A percentile compares a stretch with the other conserved stretches of the same genome.
These are phyloP conservation scores for Fusarium sp. DNA, from an alignment of 2,329 filamentous ascomycete genomes.

Conservation along the genomic window DNA sequence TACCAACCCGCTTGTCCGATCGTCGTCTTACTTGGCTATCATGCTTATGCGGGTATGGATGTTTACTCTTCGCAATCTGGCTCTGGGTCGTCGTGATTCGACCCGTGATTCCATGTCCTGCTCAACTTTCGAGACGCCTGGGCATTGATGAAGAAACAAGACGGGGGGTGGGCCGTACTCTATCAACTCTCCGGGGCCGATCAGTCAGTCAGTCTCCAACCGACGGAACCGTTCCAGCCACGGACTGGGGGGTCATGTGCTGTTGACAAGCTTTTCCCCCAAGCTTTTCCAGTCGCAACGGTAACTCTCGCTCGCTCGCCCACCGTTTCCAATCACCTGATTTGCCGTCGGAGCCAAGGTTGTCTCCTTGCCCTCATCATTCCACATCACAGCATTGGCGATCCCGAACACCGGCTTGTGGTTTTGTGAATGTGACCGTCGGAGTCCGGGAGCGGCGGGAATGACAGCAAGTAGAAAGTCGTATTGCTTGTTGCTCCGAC, in stretches of 20 bases:
- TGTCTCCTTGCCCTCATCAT: conserved; percentile 15
- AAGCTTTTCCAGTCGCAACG: conserved; percentile 20
- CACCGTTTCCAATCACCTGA: conserved; percentile 37
- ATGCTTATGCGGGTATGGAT: neutral
- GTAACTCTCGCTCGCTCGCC: conserved; percentile 20
- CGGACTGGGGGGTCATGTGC: conserved; percentile 31
- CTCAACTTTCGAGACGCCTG: conserved; percentile 5
- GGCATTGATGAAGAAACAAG: neutral
- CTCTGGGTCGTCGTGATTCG: conserved; percentile 33
- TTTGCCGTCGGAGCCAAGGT: conserved; percentile 12
- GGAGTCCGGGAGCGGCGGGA: neutral
- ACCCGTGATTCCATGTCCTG: conserved; percentile 31
- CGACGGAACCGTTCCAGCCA: conserved; percentile 17
- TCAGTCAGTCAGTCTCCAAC: neutral
- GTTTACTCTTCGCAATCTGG: conserved; percentile 26
- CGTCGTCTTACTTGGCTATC: neutral
- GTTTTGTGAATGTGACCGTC: neutral
- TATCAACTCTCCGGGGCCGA: conserved; percentile 9
- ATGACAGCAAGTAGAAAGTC: neutral
- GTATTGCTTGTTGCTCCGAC: neutral
- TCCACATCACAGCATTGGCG: conserved; percentile 12
- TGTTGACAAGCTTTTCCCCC: conserved; percentile 21
- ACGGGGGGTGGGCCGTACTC: conserved; percentile 19
- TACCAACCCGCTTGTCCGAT: conserved; percentile 9
- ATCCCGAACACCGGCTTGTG: conserved; percentile 14